Conservation (phyloP, 2,329 filamentous ascomycete species). For the Arthrobotrys sphaeroides region DNA sequence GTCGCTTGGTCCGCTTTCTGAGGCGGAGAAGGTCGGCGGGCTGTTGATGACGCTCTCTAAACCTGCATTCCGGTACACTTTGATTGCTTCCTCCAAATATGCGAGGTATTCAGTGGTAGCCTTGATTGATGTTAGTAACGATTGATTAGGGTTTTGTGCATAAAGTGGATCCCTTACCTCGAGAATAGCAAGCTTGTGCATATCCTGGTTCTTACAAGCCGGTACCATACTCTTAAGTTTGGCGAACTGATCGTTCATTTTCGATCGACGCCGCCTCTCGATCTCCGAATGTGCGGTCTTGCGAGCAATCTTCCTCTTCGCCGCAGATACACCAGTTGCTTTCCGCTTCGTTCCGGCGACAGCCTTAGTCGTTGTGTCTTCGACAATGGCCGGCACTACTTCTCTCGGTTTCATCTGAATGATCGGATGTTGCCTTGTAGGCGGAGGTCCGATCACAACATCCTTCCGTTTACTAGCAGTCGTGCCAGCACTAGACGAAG, state of each 20-base stretch:
- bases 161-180: conserved; percentile 70
- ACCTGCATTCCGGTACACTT: conserved; percentile 50
- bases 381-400: conserved; percentile 59
- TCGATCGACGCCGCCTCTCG: conserved; percentile 85
- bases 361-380: conserved; percentile 41
- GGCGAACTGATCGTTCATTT: conserved; percentile 99
- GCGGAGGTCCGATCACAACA: conserved; percentile 88
- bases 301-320: conserved; percentile 90
- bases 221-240: conserved; percentile 95
- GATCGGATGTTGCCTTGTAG: conserved; percentile 91
- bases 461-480: conserved; percentile 67
- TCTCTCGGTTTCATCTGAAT: conserved; percentile 90
- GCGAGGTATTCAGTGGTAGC: conserved; percentile 95
- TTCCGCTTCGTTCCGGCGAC: conserved; percentile 56
- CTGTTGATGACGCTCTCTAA: conserved; percentile 41
- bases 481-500: conserved; percentile 57
- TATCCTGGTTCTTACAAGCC: conserved; percentile 89
- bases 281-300: conserved; percentile 97
- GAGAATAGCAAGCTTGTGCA: conserved; percentile 96
- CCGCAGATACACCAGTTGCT: conserved; percentile 65
- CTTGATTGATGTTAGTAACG: conserved; percentile 64
- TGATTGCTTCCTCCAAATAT: conserved; percentile 77
- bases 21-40: conserved; percentile 47
- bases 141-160: neutral
- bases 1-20: conserved; percentile 36